These are phyloP conservation scores for Entomortierella lignicola DNA, from an alignment of 192 early-diverging fungal genomes.

Conservation along the genomic window DNA sequence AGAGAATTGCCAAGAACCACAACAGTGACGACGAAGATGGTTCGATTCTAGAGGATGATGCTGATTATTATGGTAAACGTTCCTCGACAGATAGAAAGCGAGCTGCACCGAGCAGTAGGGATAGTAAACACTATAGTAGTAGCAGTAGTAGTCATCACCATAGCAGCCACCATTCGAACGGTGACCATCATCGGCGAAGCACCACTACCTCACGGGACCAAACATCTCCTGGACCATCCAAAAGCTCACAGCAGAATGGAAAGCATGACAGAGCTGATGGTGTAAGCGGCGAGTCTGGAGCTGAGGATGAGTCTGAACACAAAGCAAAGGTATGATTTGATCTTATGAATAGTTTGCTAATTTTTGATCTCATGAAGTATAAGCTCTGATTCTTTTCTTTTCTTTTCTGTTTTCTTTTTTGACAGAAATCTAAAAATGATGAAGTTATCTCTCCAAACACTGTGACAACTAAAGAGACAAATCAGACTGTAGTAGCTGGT, in stretches of 20 bases:
- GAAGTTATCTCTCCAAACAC: background rate
- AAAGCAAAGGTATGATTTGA: conserved; percentile 20
- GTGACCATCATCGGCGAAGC: conserved; percentile 17
- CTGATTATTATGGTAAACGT: conserved; percentile 34
- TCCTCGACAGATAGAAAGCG: background rate
- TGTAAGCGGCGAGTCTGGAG: background rate
- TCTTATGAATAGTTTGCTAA: background rate
- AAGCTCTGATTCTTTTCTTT: too few species aligned
- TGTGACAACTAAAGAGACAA: background rate
- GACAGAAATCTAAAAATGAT: conserved; percentile 10
- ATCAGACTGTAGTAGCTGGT: background rate
- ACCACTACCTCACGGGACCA: conserved; percentile 10
- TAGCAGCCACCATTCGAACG: conserved; percentile 8
- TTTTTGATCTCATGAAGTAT: too few species aligned
- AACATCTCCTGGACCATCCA: conserved; percentile 6
- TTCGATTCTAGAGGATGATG: conserved; percentile 66
- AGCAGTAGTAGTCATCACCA: conserved; percentile 15
- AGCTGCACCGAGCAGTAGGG: background rate
- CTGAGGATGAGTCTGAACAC: conserved; percentile 13
- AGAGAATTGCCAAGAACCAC: conserved; percentile 59
- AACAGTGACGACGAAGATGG: conserved; percentile 77
- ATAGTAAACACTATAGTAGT: conserved; percentile 11
- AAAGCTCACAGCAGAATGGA: conserved; percentile 17
- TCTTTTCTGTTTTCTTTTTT: too few species aligned
- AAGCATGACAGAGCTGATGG: conserved; percentile 5